These are phyloP conservation scores for Ophiostoma piceae DNA, from an alignment of 2,329 filamentous ascomycete genomes.

Conservation along the genomic window DNA sequence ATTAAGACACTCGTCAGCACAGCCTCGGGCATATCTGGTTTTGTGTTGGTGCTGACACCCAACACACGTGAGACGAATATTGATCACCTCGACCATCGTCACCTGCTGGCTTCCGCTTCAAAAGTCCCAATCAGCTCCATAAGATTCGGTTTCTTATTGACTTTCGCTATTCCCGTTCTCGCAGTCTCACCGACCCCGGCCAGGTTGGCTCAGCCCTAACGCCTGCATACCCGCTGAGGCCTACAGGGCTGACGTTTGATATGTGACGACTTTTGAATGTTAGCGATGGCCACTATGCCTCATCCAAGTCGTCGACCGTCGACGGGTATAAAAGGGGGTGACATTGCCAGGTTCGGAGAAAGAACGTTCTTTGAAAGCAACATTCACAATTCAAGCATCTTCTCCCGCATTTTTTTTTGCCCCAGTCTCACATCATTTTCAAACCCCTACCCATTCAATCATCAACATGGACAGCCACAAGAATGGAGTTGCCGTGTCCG, in stretches of 20 bases:
- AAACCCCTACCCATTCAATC: background rate
- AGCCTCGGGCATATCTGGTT: background rate
- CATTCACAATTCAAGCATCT: background rate
- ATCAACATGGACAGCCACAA: background rate
- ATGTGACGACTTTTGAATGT: background rate
- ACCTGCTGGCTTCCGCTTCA: background rate
- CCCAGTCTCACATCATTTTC: background rate
- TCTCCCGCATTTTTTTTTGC: background rate
- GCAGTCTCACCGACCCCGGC: background rate
- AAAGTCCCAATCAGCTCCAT: background rate
- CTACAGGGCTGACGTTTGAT: background rate
- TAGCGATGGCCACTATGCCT: background rate
- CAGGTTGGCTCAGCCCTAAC: background rate
- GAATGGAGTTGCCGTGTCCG: background rate
- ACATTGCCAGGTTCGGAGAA: background rate
- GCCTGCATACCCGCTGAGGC: background rate
- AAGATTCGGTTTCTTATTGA: too few relatives aligned
- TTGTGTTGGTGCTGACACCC: background rate
- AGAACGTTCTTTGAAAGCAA: background rate
- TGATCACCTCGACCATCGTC: background rate
- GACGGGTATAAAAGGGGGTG: background rate
- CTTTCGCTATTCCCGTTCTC: background rate
- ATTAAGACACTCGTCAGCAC: background rate
- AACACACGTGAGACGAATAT: background rate
- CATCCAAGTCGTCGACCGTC: background rate